phyloP scores from a whole-genome alignment of 176 grass and related monocot species.

The Melocanna baccifera region DNA sequence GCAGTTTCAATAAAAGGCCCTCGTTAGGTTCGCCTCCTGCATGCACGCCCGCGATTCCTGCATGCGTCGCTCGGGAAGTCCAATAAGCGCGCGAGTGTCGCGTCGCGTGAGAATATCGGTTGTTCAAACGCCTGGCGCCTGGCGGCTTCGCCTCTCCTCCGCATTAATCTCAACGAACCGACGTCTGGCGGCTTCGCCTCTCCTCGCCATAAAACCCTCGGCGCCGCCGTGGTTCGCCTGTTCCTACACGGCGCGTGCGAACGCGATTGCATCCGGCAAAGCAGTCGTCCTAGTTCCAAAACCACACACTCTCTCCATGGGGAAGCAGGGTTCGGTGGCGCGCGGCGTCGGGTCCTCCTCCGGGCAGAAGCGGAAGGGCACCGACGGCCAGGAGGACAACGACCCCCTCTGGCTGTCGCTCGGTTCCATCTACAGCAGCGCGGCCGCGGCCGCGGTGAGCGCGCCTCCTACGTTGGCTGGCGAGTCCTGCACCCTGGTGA shows the following conservation, averaged over 20 bases:
- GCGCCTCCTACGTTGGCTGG: not conserved
- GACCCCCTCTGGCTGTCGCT: slow-evolving; percentile 8
- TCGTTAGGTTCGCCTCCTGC: too few species aligned
- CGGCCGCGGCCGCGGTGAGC: not conserved
- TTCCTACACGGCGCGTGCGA: too few species aligned
- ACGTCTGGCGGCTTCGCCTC: not conserved
- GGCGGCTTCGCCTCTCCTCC: not conserved
- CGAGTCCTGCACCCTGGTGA: not conserved
- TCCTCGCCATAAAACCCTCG: not conserved
- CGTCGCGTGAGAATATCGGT: not conserved
- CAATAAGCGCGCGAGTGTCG: not conserved
- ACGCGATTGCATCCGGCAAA: not conserved
- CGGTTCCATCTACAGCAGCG: not conserved
- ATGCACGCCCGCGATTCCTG: not conserved
- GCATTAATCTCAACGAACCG: not conserved
- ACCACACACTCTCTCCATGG: not conserved
- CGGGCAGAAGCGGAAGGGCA: not conserved
- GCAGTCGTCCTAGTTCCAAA: too few species aligned
- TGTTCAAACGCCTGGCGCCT: not conserved
- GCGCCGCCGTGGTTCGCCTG: too few species aligned
- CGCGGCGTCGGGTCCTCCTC: not conserved
- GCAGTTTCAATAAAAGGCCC: too few species aligned
- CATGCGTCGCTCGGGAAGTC: not conserved
- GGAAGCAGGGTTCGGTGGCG: not conserved
- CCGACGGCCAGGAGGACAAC: not conserved